Base-by-base conservation (phyloP, 1,284 basidiomycete genomes). In the Sporisorium scitamineum region DNA sequence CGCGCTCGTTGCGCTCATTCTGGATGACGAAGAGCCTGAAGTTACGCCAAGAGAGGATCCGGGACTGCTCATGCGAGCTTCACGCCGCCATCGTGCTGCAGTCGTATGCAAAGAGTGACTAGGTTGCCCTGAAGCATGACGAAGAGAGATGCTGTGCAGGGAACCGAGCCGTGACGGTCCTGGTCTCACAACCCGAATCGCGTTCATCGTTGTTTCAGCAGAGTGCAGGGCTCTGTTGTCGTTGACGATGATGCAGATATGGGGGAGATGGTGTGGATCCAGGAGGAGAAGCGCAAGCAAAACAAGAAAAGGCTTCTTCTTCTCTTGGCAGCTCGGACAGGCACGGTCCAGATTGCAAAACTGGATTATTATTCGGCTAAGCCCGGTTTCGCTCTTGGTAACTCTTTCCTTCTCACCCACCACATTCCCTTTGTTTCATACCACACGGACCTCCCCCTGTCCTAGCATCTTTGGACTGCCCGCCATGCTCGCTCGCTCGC, bases 401-500 rank as follows among this genome's bases (percentile, higher is more conserved):
- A 10, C 10, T n/a, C 32, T 14, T 22, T 52, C 13, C 29, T 45
- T 52, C 48, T 24, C 14, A 16, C 29, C 27, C 37, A 32, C 48
- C 18, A 13, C 6, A 26, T 20, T 37, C n/a, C 27, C 20, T 22
- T 55, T 37, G 22, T 45, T 22, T 26, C 24, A 48, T 26, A n/a
- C 27, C 47, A 48, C 47, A 48, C 47, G 47, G 18, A n/a, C 47
- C 47, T 48, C 16, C 22, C 16, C 29, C 10, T 18, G 37, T 20
- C 29, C 10, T 18, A 45, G 20, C 54, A 51, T 1, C 54, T 20
- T 41, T 34, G 1, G 27, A 29, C 50, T 20, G 27, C 37, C 26
- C 48, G 51, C 4, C 47, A 72, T 72, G 70, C 48, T 72, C 47
- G 60, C 56, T 16, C 55, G 60, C 24, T 63, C 70, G 45, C 50